Conservation (phyloP, 257 asterid genomes). For the Anisodus acutangulus region DNA sequence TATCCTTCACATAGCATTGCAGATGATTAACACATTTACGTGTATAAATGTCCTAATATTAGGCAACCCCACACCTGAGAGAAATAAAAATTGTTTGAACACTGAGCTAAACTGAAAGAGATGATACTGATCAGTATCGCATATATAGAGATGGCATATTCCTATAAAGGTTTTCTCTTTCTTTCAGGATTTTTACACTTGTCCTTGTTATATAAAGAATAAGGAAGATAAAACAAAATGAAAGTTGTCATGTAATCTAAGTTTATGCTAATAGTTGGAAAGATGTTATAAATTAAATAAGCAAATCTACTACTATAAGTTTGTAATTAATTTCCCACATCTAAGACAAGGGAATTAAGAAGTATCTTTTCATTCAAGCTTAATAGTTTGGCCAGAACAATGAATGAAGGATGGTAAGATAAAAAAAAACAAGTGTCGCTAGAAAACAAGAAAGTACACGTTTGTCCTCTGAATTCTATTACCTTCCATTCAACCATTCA, state of each 20-base stretch:
- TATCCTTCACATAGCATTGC: too few species aligned
- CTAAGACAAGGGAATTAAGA: not conserved
- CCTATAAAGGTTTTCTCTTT: not conserved
- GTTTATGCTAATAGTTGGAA: not conserved
- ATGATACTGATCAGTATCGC: not conserved
- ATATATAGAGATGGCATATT: not conserved
- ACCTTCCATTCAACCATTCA: too few species aligned
- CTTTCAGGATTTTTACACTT: not conserved
- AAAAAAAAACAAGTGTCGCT: not conserved
- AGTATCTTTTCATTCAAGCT: not conserved
- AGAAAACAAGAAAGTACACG: constrained; percentile 17
- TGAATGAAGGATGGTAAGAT: not conserved
- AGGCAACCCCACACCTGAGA: not conserved
- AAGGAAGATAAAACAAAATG: not conserved
- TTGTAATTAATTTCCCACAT: not conserved
- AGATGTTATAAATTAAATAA: not conserved
- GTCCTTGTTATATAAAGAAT: not conserved
- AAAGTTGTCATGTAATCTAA: not conserved
- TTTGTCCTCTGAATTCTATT: not conserved
- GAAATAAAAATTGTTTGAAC: not conserved
- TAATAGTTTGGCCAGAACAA: not conserved
- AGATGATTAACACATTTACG: not conserved
- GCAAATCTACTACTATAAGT: not conserved
- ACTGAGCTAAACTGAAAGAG: not conserved
- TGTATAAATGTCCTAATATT: not conserved